Evolutionary conservation across 1,284 basidiomycete genomes (phyloP).

Genomic region (Wolfiporia cocos): DNA sequence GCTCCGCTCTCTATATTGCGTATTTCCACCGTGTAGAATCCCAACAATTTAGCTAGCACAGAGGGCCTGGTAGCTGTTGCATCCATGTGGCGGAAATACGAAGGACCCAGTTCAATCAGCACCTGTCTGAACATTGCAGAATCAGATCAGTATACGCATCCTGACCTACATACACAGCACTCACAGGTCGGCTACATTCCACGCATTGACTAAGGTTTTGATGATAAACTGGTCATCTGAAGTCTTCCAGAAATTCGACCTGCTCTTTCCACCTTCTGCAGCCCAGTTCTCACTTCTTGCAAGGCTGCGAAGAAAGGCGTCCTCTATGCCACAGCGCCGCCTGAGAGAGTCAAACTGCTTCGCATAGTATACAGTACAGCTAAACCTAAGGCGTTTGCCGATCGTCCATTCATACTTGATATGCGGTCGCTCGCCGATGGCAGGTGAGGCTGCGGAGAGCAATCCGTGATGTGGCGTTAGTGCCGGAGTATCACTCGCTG

Average conservation of each 20-base stretch:
- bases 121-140: constrained; percentile 49
- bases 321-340: constrained; percentile 60
- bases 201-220: constrained; percentile 77
- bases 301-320: constrained; percentile 55
- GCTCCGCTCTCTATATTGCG: constrained; percentile 64
- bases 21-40: constrained; percentile 74
- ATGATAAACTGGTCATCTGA: constrained; percentile 70
- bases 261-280: constrained; percentile 69
- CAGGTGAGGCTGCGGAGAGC: constrained; percentile 31
- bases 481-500: constrained; percentile 18
- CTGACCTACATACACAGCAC: constrained; percentile 22
- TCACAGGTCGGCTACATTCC: constrained; percentile 79
- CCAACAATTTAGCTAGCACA: constrained; percentile 68
- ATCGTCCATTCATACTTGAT: constrained; percentile 77
- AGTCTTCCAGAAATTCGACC: constrained; percentile 76
- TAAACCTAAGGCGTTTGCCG: constrained; percentile 65
- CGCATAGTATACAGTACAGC: constrained; percentile 76
- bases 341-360: constrained; percentile 68
- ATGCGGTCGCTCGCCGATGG: constrained; percentile 65
- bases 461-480: constrained; percentile 17
- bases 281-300: constrained; percentile 59
- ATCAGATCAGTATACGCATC: constrained; percentile 3
- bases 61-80: constrained; percentile 59
- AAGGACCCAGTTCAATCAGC: constrained; percentile 65
- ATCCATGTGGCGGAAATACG: constrained; percentile 74